phyloP scores from a whole-genome alignment of 805 yeast genomes.

The Alloascoidea hylecoeti region DNA sequence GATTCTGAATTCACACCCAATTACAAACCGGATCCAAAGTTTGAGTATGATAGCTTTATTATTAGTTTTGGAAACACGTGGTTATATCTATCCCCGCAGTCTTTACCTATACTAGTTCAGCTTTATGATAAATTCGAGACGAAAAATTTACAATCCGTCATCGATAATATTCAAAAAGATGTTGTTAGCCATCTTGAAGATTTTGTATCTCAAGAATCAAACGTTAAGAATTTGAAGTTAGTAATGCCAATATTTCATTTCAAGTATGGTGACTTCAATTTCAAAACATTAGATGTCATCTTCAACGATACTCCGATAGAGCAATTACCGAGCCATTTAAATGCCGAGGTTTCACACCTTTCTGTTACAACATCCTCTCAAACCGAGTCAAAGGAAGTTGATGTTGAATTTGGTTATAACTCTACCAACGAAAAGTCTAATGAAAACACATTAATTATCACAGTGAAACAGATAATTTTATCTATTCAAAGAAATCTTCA shows the following conservation, averaged over 20 bases:
- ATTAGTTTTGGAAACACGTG: slow-evolving; percentile 38
- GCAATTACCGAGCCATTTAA: slow-evolving; percentile 5
- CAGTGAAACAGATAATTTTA: neutral
- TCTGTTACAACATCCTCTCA: slow-evolving; percentile 2
- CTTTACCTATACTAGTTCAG: slow-evolving; percentile 23
- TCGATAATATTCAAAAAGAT: slow-evolving; percentile 55
- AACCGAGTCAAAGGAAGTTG: neutral
- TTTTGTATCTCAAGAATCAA: slow-evolving; percentile 18
- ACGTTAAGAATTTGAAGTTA: slow-evolving; percentile 29
- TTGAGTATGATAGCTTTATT: slow-evolving; percentile 39
- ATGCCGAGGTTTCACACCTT: slow-evolving; percentile 5
- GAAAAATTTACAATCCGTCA: slow-evolving; percentile 28
- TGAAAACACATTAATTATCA: neutral
- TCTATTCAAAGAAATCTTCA: neutral
- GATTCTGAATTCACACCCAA: slow-evolving; percentile 7
- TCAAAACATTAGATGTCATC: slow-evolving; percentile 3
- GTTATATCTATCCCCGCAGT: slow-evolving; percentile 29
- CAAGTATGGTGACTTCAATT: slow-evolving; percentile 18
- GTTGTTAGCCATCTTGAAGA: slow-evolving; percentile 30
- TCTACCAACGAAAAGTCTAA: neutral
- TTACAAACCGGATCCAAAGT: slow-evolving; percentile 20
- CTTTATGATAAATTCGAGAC: slow-evolving; percentile 21
- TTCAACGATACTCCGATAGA: neutral
- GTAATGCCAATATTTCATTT: slow-evolving; percentile 30
- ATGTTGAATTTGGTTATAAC: neutral